phyloP scores from a whole-genome alignment of 441 rosid genomes.

The Arabidopsis lyrata region DNA sequence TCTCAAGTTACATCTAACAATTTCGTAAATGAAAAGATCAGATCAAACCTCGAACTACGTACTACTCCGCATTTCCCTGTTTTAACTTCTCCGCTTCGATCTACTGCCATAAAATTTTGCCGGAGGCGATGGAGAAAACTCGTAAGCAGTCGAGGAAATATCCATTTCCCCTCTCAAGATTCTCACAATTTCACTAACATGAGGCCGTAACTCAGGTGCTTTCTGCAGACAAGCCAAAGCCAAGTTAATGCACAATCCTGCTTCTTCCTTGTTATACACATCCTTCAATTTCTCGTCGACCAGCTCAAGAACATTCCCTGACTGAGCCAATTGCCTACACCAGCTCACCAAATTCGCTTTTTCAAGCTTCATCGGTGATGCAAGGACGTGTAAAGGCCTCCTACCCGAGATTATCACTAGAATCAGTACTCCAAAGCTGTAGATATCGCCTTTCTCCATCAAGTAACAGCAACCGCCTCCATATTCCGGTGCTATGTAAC shows the following conservation, averaged over 20 bases:
- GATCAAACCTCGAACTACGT: constrained; percentile 32
- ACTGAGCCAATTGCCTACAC: constrained; percentile 91
- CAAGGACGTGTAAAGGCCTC: constrained; percentile 92
- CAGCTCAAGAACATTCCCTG: constrained; percentile 84
- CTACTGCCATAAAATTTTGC: constrained; percentile 58
- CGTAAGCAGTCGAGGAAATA: constrained; percentile 63
- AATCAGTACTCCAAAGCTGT: constrained; percentile 90
- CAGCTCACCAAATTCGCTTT: constrained; percentile 93
- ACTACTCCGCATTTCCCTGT: constrained; percentile 56
- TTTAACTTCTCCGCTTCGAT: constrained; percentile 57
- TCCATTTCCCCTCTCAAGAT: constrained; percentile 90
- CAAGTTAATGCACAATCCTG: constrained; percentile 81
- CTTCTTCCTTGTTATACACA: constrained; percentile 74
- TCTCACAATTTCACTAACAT: constrained; percentile 75
- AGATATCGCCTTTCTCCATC: constrained; percentile 96
- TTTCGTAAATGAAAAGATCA: constrained; percentile 31
- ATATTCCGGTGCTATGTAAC: constrained; percentile 93
- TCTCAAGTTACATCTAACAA: constrained; percentile 23
- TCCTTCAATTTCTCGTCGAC: constrained; percentile 86
- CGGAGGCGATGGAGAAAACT: constrained; percentile 94
- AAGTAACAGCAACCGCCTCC: constrained; percentile 85
- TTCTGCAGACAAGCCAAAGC: constrained; percentile 86
- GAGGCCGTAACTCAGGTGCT: constrained; percentile 85
- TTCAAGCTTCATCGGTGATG: constrained; percentile 94
- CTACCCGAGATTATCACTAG: constrained; percentile 92